Base-by-base conservation (phyloP, 202 grass and related monocot species). In the Elaeis oleifera region DNA sequence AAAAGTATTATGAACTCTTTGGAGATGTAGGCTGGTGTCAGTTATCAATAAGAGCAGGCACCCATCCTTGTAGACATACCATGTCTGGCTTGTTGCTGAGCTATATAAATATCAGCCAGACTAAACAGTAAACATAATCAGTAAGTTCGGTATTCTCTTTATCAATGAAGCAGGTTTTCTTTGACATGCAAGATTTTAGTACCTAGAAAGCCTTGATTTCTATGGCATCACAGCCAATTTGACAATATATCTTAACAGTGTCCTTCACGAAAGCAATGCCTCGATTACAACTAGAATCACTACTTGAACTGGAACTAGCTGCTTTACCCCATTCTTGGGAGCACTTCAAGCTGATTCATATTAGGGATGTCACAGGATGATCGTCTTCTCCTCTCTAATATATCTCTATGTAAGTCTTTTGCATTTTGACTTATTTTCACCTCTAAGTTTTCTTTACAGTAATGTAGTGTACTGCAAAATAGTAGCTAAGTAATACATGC, bases 141-240 rank as follows among this genome's bases (percentile, higher is more conserved):
- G 36, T 5, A 44, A 44, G 36, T 44, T 44, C 6, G 0, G 36
- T 44, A 44, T 44, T 44, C 36, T 44, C 36, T 44, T 44, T 44
- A 44, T 44, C 9, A 44, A 44, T 44, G 6, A 44, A 44, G 36
- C 36, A 44, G 36, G 36, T 44, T 44, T 36, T 1, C 13, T 13
- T 14, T 13, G 36, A 44, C 36, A 13, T 63, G n/a, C 57, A 82
- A 81, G 54, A 3, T 87, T 90, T 16, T 61, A 90, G 48, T 90
- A 78, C 78, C 53, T 95, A n/a, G 83, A 95, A 59, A 95, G 83
- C 75, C 86, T 81, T 20, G 90, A 80, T 1, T 84, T 81, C 71
- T 87, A 86, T 24, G 86, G 90, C 15, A 71, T 90, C 19, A 77
- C 28, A 52, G 81, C 76, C 5, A 90, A 95, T 79, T 58, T 95